A percentile compares a stretch with the other conserved stretches of the same genome.
These are phyloP conservation scores for Lablab purpureus DNA, from an alignment of 306 rosid species.

Conservation along the genomic window DNA sequence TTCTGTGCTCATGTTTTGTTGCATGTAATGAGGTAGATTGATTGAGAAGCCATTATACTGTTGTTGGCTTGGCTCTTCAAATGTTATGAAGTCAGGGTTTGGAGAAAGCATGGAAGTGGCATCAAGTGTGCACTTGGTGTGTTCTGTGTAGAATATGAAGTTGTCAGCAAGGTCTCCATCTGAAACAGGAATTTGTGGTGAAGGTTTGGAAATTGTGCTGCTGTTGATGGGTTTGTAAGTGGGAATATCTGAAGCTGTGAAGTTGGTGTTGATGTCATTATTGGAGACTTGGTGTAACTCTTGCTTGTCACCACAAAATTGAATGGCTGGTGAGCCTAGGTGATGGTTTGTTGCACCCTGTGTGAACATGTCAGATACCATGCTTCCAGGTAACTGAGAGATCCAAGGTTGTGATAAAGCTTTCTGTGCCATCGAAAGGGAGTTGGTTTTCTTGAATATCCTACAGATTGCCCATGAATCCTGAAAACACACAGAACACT, in stretches of 20 bases:
- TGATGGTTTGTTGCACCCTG: constrained; percentile 49
- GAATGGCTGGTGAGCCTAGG: constrained; percentile 54
- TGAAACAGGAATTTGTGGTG: constrained; percentile 44
- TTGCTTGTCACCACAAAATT: constrained; percentile 45
- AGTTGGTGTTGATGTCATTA: constrained; percentile 22
- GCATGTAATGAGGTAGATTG: constrained; percentile 55
- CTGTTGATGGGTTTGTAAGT: constrained; percentile 50
- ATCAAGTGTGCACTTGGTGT: constrained; percentile 52
- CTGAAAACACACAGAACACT: constrained; percentile 52
- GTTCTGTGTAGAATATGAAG: constrained; percentile 56
- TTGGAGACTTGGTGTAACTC: constrained; percentile 46
- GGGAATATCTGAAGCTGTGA: constrained; percentile 53
- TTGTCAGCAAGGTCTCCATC: constrained; percentile 51
- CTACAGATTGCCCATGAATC: constrained; percentile 93
- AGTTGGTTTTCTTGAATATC: constrained; percentile 79
- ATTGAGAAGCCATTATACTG: constrained; percentile 57
- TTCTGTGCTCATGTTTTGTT: constrained; percentile 40
- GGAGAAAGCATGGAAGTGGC: constrained; percentile 50
- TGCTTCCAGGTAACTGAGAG: constrained; percentile 56
- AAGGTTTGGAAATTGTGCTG: constrained; percentile 37
- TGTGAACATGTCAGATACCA: constrained; percentile 53
- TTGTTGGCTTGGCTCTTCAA: constrained; percentile 58
- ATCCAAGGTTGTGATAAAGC: constrained; percentile 71
- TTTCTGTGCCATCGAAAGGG: constrained; percentile 76
- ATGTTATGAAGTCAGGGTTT: constrained; percentile 50